phyloP scores from a whole-genome alignment of 2,329 filamentous ascomycete species.

The Epichloe amarillans region DNA sequence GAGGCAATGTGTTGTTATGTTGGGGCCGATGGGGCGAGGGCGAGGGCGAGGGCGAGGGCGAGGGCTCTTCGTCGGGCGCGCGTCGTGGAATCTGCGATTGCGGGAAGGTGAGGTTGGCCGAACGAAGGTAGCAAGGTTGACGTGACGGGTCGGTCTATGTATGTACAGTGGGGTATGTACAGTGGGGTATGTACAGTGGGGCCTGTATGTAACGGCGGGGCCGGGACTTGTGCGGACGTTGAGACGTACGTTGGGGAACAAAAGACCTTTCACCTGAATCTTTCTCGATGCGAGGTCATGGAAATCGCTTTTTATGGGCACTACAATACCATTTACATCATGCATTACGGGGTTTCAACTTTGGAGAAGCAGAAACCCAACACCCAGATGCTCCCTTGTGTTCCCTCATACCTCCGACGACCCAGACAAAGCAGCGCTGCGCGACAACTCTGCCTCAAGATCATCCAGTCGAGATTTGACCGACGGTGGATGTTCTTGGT shows the following conservation, averaged over 20 bases:
- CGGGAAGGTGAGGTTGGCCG: neutral
- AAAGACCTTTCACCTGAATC: too few species aligned
- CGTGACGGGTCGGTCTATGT: too few species aligned
- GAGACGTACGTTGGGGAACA: too few species aligned
- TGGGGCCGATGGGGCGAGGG: neutral
- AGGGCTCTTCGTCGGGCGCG: neutral
- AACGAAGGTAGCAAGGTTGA: neutral
- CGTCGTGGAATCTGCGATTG: neutral
- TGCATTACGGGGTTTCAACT: neutral
- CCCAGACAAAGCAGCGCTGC: neutral
- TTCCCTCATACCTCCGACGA: neutral
- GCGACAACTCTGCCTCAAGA: slow-evolving; percentile 12
- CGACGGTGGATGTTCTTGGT: slow-evolving; percentile 10
- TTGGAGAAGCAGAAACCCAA: neutral
- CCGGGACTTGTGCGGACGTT: too few species aligned
- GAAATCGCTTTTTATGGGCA: neutral
- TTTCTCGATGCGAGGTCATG: too few species aligned
- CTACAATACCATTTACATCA: neutral
- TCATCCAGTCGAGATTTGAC: slow-evolving; percentile 10
- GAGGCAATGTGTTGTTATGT: neutral
- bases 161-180: too few species aligned
- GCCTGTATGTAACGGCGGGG: too few species aligned
- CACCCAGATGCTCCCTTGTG: neutral
- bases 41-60: neutral
- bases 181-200: too few species aligned